A percentile compares a stretch with the other conserved stretches of the same genome.
Conservation (phyloP, 2,329 filamentous ascomycete genomes). For the Xylaria sp. region DNA sequence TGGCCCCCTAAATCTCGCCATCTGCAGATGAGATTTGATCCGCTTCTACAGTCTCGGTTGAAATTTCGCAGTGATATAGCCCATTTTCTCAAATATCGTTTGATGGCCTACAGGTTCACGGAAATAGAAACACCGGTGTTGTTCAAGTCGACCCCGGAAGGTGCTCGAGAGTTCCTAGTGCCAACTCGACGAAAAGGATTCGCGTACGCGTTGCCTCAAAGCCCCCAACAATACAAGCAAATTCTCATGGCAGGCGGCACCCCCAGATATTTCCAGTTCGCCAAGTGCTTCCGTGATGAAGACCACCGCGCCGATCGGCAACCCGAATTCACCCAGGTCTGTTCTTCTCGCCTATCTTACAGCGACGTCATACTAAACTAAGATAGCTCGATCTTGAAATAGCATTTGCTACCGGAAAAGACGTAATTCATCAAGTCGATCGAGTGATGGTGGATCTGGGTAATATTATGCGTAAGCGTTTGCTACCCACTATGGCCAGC, state of each 20-base stretch:
- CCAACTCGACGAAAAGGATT: conserved; percentile 80
- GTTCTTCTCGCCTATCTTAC: conserved; percentile 30
- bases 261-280: conserved; percentile 88
- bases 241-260: conserved; percentile 94
- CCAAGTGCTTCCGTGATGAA: conserved; percentile 94
- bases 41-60: conserved; percentile 73
- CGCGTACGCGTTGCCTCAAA: conserved; percentile 93
- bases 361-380: conserved; percentile 31
- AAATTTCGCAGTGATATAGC: conserved; percentile 72
- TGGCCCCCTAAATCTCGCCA: conserved; percentile 83
- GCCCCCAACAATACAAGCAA: conserved; percentile 98
- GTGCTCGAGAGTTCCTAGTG: conserved; percentile 93
- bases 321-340: conserved; percentile 93
- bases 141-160: conserved; percentile 98
- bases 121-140: conserved; percentile 93
- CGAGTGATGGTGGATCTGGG: conserved; percentile 58
- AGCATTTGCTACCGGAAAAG: conserved; percentile 79
- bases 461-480: conserved; percentile 7
- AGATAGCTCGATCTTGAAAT: conserved; percentile 89
- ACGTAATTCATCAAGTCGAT: conserved; percentile 72
- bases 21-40: conserved; percentile 83
- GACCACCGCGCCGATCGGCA: conserved; percentile 92
- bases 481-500: conserved; percentile 49
- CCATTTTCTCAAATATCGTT: conserved; percentile 48
- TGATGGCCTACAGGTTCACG: conserved; percentile 63